phyloP scores from a whole-genome alignment of 1,284 basidiomycete genomes.

The Stereum hirsutum region DNA sequence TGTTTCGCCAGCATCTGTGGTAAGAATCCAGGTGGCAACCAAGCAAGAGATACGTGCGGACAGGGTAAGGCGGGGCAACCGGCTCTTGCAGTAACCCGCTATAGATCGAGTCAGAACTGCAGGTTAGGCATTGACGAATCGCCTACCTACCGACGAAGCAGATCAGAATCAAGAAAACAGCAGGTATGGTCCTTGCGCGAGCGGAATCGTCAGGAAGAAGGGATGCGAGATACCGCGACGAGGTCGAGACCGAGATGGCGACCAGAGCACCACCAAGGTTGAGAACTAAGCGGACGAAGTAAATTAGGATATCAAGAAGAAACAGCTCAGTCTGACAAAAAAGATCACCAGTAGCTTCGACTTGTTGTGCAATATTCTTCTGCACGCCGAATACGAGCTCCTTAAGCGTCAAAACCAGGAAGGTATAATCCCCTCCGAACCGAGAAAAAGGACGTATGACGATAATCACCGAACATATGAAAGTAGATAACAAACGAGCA shows the following conservation, averaged over 20 bases:
- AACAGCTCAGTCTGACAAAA: no score
- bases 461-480: conserved; percentile 31
- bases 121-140: neutral
- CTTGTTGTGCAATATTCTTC: conserved; percentile 36
- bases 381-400: conserved; percentile 40
- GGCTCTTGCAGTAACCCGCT: conserved; percentile 38
- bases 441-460: conserved; percentile 31
- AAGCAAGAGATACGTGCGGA: conserved; percentile 39
- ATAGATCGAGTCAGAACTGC: no score
- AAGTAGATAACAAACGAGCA: conserved; percentile 34
- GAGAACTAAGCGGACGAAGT: no score
- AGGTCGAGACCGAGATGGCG: conserved; percentile 32
- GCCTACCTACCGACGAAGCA: conserved; percentile 30
- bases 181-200: conserved; percentile 26
- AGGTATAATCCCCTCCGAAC: conserved; percentile 32
- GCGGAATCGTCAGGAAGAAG: conserved; percentile 19
- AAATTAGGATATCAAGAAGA: no score
- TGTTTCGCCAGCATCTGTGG: conserved; percentile 23
- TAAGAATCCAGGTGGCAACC: conserved; percentile 37
- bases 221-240: conserved; percentile 29
- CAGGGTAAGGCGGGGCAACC: conserved; percentile 34
- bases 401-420: conserved; percentile 34
- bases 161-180: conserved; percentile 29
- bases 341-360: conserved; percentile 35
- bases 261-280: conserved; percentile 33